Base-by-base conservation (phyloP, 2,329 filamentous ascomycete genomes). In the Stagonosporopsis cucurbitacearum region DNA sequence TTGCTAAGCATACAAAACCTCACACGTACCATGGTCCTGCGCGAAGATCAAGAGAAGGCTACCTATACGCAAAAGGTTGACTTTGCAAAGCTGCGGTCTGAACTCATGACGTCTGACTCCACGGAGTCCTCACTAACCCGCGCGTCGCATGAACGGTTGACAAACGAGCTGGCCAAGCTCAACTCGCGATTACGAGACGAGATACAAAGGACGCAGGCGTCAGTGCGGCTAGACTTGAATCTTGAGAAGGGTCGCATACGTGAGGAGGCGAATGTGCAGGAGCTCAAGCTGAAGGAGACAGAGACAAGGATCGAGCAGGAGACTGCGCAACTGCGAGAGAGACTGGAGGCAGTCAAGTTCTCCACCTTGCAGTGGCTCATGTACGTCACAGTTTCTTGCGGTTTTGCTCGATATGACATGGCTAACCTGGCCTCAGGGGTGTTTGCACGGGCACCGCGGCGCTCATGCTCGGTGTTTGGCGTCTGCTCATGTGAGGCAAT, bases 281-380 rank as follows among this genome's bases (percentile, higher is more conserved):
- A 99, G 77, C 86, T 99, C 78, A 96, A 96, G 81, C 92, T 99
- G 70, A 97, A 96, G 81, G 95, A 99, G 84, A 98, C 95, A 12
- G 95, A 99, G 80, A 96, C 93, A 54, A 88, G 96, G 78, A 98
- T 99, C 70, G 95, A 99, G 81, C 94, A 98, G 79, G 95, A 98
- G 81, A 92, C 95, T 50, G 94, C 94, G 36, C 89, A 90, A 28
- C 76, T 99, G 72, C 83, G 92, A 64, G 95, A 98, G 81, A 89
- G 96, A 79, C 83, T 99, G 43, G 95, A 99, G 80, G 90, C 92
- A 65, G 95, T 99, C 76, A 99, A 99, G 82, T 98, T 98, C 78
- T 92, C 92, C 73, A 98, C 95, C 32, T 78, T 99, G 75, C 95
- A 99, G 81, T 99, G 95, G 95, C 80, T 99, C 65, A 97, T 98